phyloP scores from a whole-genome alignment of 495 filamentous ascomycete genomes.

The Penicillium canariense region DNA sequence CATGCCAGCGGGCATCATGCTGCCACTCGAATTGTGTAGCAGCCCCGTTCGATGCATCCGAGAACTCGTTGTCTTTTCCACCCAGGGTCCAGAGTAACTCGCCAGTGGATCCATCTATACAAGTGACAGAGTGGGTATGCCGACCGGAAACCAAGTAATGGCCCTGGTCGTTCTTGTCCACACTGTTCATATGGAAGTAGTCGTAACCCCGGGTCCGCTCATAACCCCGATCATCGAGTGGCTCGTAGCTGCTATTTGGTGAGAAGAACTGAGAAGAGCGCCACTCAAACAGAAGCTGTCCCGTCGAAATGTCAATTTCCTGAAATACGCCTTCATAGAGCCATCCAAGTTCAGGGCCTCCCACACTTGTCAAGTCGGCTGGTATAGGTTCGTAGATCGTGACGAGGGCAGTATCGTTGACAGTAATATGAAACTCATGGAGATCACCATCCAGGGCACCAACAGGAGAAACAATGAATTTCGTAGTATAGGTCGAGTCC shows the following conservation, averaged over 20 bases:
- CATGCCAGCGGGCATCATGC: slow-evolving; percentile 50
- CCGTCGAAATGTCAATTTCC: slow-evolving; percentile 43
- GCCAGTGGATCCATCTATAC: slow-evolving; percentile 50
- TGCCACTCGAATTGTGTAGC: slow-evolving; percentile 53
- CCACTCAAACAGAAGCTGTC: slow-evolving; percentile 45
- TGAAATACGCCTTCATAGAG: slow-evolving; percentile 44
- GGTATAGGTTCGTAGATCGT: slow-evolving; percentile 49
- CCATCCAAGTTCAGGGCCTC: slow-evolving; percentile 44
- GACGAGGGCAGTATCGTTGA: slow-evolving; percentile 49
- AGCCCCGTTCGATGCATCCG: slow-evolving; percentile 36
- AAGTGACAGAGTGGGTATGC: slow-evolving; percentile 44
- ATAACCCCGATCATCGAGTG: slow-evolving; percentile 20
- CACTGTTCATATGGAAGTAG: slow-evolving; percentile 58
- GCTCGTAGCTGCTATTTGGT: slow-evolving; percentile 22
- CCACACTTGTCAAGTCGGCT: slow-evolving; percentile 44
- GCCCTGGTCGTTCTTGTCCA: slow-evolving; percentile 53
- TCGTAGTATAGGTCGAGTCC: slow-evolving; percentile 44
- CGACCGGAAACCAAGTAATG: slow-evolving; percentile 56
- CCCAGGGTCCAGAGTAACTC: slow-evolving; percentile 54
- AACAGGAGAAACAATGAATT: slow-evolving; percentile 36
- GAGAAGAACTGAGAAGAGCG: slow-evolving; percentile 30
- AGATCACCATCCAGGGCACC: slow-evolving; percentile 34
- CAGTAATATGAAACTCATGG: slow-evolving; percentile 48
- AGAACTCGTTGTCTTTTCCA: slow-evolving; percentile 48
- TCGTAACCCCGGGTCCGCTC: slow-evolving; percentile 32